Base-by-base conservation (phyloP, 768 basidiomycete genomes). In the Podaxis pistillaris region DNA sequence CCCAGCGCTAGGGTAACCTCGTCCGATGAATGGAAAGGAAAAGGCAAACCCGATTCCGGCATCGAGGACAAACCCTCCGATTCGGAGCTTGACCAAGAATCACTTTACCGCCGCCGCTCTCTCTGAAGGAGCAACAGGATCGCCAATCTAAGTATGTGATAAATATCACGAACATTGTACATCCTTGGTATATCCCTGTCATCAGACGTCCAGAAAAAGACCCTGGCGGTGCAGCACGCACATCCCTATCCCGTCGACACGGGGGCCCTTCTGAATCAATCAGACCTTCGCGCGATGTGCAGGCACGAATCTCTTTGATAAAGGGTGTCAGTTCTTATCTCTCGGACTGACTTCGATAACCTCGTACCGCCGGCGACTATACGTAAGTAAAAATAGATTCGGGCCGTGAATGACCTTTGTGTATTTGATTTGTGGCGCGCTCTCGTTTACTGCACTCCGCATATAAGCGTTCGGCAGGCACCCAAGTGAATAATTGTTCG, bases 191-290 rank as follows among this genome's bases (percentile, higher is more conserved):
- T 19, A 46, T 46, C 5, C 30, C 57, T 58, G 26, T 28, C 26
- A 58, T 58, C 57, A 58, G 57, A 58, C 38, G n/a, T 49, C 46
- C 30, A 47, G 57, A 58, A 33, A 58, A 28, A 30, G 15, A 49
- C 44, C 57, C 57, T 58, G 44, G 28, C 15, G 13, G 38, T 46
- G 28, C 46, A 33, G 30, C 30, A 5, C 13, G 1, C 44, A 46
- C 54, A 38, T 38, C 33, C 19, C 36, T 55, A 17, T 30, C 38
- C 54, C 54, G 54, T 19, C 54, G 54, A 41, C 36, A 40, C n/a
- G 11, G 54, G 38, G 2, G n/a, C n/a, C 44, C 6, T 19, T n/a
- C 15, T 15, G 17, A 46, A 7, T 17, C 44, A 46, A 19, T n/a
- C 19, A 17, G 5, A 8, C 7, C 19, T 6, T 46, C 41, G 15